Percentiles rank a stretch among this genome's conserved stretches.
Conservation (phyloP, 208 protist genomes). For the Leptomonas pyrrhocoris region DNA sequence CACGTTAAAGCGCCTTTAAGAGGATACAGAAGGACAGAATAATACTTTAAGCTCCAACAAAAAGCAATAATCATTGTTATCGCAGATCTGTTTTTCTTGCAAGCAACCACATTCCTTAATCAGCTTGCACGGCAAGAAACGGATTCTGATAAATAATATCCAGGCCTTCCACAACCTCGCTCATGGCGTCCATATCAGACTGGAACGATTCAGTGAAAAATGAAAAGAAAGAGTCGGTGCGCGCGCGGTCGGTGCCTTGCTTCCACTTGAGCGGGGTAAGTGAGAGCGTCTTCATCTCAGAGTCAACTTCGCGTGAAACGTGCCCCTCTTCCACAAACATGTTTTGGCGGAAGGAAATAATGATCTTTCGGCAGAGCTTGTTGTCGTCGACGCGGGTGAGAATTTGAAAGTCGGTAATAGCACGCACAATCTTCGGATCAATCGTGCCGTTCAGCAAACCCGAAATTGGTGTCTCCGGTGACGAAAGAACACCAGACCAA, state of each 20-base stretch:
- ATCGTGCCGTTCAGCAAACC: constrained; percentile 70
- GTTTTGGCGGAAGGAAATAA: constrained; percentile 60
- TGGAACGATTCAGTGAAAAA: constrained; percentile 56
- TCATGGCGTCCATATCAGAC: constrained; percentile 39
- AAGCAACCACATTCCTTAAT: constrained; percentile 18
- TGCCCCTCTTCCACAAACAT: constrained; percentile 74
- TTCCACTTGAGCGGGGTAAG: constrained; percentile 78
- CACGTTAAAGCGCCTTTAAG: too few relatives aligned
- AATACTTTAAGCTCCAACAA: too few relatives aligned
- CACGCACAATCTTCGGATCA: constrained; percentile 80
- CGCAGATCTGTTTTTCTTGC: neutral
- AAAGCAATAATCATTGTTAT: too few relatives aligned
- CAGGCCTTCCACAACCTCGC: constrained; percentile 52
- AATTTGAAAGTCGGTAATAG: constrained; percentile 68
- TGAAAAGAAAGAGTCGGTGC: constrained; percentile 73
- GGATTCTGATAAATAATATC: constrained; percentile 82
- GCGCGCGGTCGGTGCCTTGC: constrained; percentile 57
- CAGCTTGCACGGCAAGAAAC: constrained; percentile 53
- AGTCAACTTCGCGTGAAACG: constrained; percentile 62
- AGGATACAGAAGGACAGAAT: constrained; percentile 3
- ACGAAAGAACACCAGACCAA: constrained; percentile 62
- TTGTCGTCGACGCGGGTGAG: constrained; percentile 41
- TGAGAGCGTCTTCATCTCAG: constrained; percentile 52
- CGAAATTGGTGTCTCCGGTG: constrained; percentile 43
- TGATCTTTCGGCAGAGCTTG: constrained; percentile 51